A percentile compares a stretch with the other conserved stretches of the same genome.
phyloP scores from a whole-genome alignment of 805 yeast species.

The Candida alai region DNA sequence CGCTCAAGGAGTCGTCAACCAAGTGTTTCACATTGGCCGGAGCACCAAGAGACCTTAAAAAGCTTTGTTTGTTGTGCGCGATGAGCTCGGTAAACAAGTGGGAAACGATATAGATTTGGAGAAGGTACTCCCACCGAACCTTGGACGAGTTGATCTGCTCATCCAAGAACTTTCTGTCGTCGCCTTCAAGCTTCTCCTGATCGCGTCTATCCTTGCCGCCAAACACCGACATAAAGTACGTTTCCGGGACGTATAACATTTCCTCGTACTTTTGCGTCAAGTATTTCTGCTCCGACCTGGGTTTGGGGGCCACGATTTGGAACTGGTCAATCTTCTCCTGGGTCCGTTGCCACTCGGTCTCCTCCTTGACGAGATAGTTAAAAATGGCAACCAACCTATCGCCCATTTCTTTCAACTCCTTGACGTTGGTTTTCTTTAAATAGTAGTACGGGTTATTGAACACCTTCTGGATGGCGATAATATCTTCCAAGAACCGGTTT shows the following conservation, averaged over 20 bases:
- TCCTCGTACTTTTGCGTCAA: slow-evolving; percentile 17
- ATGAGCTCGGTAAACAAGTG: slow-evolving; percentile 28
- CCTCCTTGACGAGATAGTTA: slow-evolving; percentile 28
- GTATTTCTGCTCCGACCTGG: slow-evolving; percentile 14
- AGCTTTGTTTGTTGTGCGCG: slow-evolving; percentile 17
- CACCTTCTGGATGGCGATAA: slow-evolving; percentile 25
- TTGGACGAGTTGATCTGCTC: slow-evolving; percentile 20
- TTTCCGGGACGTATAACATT: slow-evolving; percentile 31
- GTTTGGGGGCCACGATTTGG: slow-evolving; percentile 12
- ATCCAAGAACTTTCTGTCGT: slow-evolving; percentile 23
- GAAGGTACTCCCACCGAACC: slow-evolving; percentile 6
- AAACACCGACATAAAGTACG: slow-evolving; percentile 32
- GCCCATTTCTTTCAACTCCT: slow-evolving; percentile 18
- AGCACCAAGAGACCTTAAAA: slow-evolving; percentile 20
- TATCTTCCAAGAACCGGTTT: slow-evolving; percentile 29
- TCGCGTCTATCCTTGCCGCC: slow-evolving; percentile 12
- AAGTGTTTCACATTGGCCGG: slow-evolving; percentile 33
- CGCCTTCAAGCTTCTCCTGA: slow-evolving; percentile 15
- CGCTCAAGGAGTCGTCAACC: slow-evolving; percentile 24
- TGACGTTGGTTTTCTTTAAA: slow-evolving; percentile 18
- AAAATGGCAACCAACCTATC: slow-evolving; percentile 25
- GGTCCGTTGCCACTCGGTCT: slow-evolving; percentile 16
- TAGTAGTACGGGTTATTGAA: slow-evolving; percentile 34
- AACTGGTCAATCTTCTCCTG: slow-evolving; percentile 17
- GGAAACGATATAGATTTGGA: slow-evolving; percentile 20